These are phyloP conservation scores for Chlorophyllum brunneum DNA, from an alignment of 768 basidiomycete species.

Conservation along the genomic window DNA sequence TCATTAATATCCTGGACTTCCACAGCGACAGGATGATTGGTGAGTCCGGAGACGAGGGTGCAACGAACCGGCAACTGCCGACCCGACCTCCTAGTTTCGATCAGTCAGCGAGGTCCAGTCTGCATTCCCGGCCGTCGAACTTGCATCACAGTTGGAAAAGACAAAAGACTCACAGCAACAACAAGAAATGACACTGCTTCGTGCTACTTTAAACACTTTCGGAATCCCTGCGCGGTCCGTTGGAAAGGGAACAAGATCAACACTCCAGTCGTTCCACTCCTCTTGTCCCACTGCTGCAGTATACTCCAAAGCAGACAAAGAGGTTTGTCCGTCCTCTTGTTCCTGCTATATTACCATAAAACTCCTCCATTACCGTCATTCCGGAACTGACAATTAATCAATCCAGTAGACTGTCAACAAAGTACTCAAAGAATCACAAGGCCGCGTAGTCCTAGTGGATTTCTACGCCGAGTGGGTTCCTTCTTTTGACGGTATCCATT, in stretches of 20 bases:
- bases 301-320: constrained; percentile 40
- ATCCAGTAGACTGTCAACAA: constrained; percentile 34
- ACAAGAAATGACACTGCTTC: not conserved
- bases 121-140: too few relatives aligned
- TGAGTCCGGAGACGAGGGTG: not conserved
- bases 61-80: not conserved
- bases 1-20: too few relatives aligned
- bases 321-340: constrained; percentile 44
- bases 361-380: not conserved
- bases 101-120: too few relatives aligned
- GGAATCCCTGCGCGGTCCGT: not conserved
- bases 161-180: not conserved
- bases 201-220: not conserved
- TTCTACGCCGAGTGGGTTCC: constrained; percentile 72
- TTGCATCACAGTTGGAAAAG: not conserved
- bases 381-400: not conserved
- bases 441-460: constrained; percentile 65
- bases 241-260: not conserved
- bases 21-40: not conserved
- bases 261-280: constrained; percentile 33
- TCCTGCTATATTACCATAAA: too few relatives aligned
- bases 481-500: not conserved
- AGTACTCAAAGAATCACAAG: constrained; percentile 30
- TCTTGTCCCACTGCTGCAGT: constrained; percentile 35
- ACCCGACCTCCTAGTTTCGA: too few relatives aligned